Evolutionary conservation across 1,284 basidiomycete genomes (phyloP).

Genomic region (Amylostereum chailletii): DNA sequence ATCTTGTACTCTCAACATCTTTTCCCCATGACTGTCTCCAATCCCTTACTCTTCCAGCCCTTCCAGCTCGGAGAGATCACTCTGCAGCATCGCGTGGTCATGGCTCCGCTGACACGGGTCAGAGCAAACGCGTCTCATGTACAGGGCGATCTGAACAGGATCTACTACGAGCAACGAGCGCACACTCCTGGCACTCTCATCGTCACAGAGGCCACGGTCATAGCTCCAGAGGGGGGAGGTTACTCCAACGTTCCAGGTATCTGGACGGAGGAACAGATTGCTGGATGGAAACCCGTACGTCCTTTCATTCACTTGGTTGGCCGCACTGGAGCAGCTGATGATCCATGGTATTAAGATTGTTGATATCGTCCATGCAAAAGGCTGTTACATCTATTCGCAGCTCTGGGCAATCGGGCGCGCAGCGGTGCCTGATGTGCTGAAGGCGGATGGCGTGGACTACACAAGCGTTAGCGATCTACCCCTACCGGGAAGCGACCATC

Average conservation of each 20-base stretch:
- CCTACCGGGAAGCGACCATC: constrained; percentile 25
- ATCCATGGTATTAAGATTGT: constrained; percentile 14
- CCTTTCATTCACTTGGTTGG: too few species aligned
- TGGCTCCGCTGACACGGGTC: constrained; percentile 27
- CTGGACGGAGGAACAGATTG: constrained; percentile 14
- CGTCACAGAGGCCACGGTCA: constrained; percentile 24
- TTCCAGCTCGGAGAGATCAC: constrained; percentile 19
- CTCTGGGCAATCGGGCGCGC: constrained; percentile 37
- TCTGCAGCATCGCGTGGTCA: constrained; percentile 20
- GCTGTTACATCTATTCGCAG: constrained; percentile 30
- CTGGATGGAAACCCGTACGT: constrained; percentile 21
- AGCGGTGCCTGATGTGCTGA: constrained; percentile 20
- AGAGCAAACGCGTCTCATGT: constrained; percentile 17
- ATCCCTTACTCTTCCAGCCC: constrained; percentile 20
- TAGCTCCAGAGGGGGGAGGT: constrained; percentile 14
- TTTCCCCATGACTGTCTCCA: background rate
- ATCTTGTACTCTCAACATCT: background rate
- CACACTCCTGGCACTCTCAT: constrained; percentile 19
- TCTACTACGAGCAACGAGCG: constrained; percentile 12
- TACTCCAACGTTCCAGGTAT: constrained; percentile 17
- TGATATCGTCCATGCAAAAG: constrained; percentile 32
- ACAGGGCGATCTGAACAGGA: constrained; percentile 12
- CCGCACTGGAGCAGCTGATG: too few species aligned
- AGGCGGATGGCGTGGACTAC: constrained; percentile 24
- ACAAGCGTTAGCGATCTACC: constrained; percentile 32